phyloP scores from a whole-genome alignment of 2,329 filamentous ascomycete genomes.

The Aspergillus aculeatus region DNA sequence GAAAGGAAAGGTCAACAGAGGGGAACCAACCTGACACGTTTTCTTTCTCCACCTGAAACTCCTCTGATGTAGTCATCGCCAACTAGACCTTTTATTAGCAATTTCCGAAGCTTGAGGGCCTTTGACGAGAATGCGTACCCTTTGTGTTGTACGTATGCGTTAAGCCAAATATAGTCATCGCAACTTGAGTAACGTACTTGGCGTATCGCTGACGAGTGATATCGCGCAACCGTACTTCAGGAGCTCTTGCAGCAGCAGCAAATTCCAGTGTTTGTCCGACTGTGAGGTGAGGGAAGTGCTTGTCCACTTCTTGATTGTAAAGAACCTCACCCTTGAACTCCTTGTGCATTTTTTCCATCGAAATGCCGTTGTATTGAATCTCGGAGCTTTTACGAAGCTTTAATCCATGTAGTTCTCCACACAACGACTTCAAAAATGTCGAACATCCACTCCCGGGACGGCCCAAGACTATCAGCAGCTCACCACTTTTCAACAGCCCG shows the following conservation, averaged over 20 bases:
- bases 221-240: slow-evolving; percentile 41
- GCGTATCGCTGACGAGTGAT: slow-evolving; percentile 47
- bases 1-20: neutral
- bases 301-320: slow-evolving; percentile 44
- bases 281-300: slow-evolving; percentile 58
- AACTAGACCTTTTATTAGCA: slow-evolving; percentile 26
- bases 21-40: slow-evolving; percentile 53
- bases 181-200: slow-evolving; percentile 40
- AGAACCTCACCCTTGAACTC: slow-evolving; percentile 45
- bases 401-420: slow-evolving; percentile 78
- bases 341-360: slow-evolving; percentile 71
- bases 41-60: slow-evolving; percentile 61
- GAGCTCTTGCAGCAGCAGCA: slow-evolving; percentile 54
- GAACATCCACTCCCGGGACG: slow-evolving; percentile 59
- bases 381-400: slow-evolving; percentile 67
- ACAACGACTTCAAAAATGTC: slow-evolving; percentile 79
- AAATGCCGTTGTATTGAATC: slow-evolving; percentile 72
- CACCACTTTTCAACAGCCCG: slow-evolving; percentile 53
- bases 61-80: slow-evolving; percentile 59
- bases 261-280: slow-evolving; percentile 59
- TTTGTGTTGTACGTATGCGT: slow-evolving; percentile 49
- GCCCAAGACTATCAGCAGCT: slow-evolving; percentile 43
- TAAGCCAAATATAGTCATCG: slow-evolving; percentile 44
- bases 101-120: neutral
- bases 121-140: slow-evolving; percentile 19